A percentile compares a stretch with the other conserved stretches of the same genome.
Conservation (phyloP, 2,329 filamentous ascomycete species). For the Incumbomyces delicatus region DNA sequence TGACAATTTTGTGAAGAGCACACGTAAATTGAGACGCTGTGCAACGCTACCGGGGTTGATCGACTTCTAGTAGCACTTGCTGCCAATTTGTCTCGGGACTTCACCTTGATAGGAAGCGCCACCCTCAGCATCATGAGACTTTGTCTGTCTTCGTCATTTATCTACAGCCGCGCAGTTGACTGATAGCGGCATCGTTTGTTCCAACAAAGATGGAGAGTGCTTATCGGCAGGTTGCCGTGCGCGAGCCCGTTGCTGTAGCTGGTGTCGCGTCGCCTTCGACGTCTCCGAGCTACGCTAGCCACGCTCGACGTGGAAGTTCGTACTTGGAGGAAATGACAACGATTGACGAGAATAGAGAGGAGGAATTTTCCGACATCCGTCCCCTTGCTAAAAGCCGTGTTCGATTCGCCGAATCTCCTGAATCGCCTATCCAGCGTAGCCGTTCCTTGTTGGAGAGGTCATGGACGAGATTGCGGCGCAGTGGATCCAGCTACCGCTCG, state of each 20-base stretch:
- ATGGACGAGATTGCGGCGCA: slow-evolving; percentile 13
- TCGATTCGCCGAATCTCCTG: neutral
- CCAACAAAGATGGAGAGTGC: neutral
- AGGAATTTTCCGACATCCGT: slow-evolving; percentile 2
- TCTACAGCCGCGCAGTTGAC: too few species aligned
- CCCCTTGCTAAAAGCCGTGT: neutral
- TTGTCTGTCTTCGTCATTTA: too few species aligned
- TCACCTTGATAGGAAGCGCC: too few species aligned
- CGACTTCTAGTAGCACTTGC: too few species aligned
- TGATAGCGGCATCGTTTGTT: too few species aligned
- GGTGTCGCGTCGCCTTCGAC: neutral
- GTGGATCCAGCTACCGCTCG: neutral
- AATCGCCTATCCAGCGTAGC: neutral
- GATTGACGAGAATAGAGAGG: slow-evolving; percentile 3
- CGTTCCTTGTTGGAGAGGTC: slow-evolving; percentile 16
- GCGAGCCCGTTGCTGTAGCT: neutral
- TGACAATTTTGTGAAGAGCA: too few species aligned
- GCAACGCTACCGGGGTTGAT: too few species aligned
- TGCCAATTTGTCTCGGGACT: too few species aligned
- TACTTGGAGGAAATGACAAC: slow-evolving; percentile 3
- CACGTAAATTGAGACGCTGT: too few species aligned
- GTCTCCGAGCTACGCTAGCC: neutral
- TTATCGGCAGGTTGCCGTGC: neutral
- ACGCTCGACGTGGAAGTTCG: slow-evolving; percentile 1
- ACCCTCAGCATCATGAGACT: too few species aligned